These are phyloP conservation scores for Aphelidium insulamus DNA, from an alignment of 371 early-diverging fungal genomes.

Conservation along the genomic window DNA sequence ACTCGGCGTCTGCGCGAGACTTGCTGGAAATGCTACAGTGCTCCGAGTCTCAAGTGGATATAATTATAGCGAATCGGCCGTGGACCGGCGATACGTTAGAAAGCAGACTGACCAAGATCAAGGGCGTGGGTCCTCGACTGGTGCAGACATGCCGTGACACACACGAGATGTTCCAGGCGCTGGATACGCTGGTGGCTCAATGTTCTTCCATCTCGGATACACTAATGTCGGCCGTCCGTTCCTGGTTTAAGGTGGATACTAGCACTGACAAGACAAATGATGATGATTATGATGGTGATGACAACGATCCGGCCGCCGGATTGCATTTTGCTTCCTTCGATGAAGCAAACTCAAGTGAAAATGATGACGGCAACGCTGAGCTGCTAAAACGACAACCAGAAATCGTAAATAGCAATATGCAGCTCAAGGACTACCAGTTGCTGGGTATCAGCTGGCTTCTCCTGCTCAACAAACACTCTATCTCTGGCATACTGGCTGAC, in stretches of 20 bases:
- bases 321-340: constrained; percentile 4
- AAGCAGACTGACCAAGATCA: constrained; percentile 19
- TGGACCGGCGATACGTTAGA: constrained; percentile 29
- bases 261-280: constrained; percentile 2
- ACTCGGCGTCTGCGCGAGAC: constrained; percentile 24
- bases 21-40: constrained; percentile 37
- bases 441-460: constrained; percentile 83
- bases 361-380: constrained; percentile 10
- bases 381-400: constrained; percentile 29
- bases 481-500: constrained; percentile 75
- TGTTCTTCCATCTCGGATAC: constrained; percentile 29
- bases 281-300: not conserved
- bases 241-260: constrained; percentile 18
- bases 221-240: constrained; percentile 18
- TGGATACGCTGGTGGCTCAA: constrained; percentile 40
- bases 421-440: constrained; percentile 74
- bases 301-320: constrained; percentile 3
- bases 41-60: constrained; percentile 28
- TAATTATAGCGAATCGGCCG: constrained; percentile 31
- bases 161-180: constrained; percentile 38
- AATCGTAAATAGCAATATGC: constrained; percentile 21
- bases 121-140: constrained; percentile 28
- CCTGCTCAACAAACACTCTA: constrained; percentile 45
- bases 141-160: constrained; percentile 35
- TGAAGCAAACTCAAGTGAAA: constrained; percentile 5